Base-by-base conservation (phyloP, 1,284 basidiomycete species). In the Papiliotrema fonsecae region DNA sequence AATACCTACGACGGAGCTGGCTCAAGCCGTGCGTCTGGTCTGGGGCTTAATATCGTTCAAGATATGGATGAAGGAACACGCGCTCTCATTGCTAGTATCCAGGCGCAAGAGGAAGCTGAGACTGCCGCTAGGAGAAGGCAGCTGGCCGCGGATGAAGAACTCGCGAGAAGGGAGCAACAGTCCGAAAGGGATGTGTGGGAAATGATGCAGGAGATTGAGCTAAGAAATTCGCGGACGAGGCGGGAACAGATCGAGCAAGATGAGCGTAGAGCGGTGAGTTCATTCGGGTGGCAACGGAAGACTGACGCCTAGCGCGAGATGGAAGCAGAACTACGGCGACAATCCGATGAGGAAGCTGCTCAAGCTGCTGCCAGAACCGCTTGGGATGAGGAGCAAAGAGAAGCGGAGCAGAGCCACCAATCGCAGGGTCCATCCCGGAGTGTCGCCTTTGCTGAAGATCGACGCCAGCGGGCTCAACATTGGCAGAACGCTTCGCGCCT, bases 81-180 rank as follows among this genome's bases (percentile, higher is more conserved):
- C 18, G 62, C 58, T 1, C 40, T 69, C 19, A 66, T 73, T 14
- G 54, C 60, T 18, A 49, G 61, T 26, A 35, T 67, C 5, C 63
- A 64, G 41, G 21, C 19, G 24, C 34, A 60, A 16, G 64, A 71
- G 49, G 61, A 64, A n/a, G 57, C 64, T 16, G 63, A 69, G 42
- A 58, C 51, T 26, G 56, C 58, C 19, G 60, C 50, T 6, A 32
- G 60, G 36, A 46, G 52, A n/a, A 50, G 51, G 14, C 67, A 68
- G 46, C 47, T 65, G 13, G 54, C 56, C 37, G 60, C 57, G 31
- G 72, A 74, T 47, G 60, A 65, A 44, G 56, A 61, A 36, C 45
- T 70, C 2, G 72, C 72, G 2, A 51, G 65, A 42, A 56, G 57
- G 34, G 67, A 69, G 41, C 72, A 74, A 53, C 65, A 69, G 42